phyloP scores from a whole-genome alignment of 169 alveolate genomes.

The Plasmodium billcollinsi region DNA sequence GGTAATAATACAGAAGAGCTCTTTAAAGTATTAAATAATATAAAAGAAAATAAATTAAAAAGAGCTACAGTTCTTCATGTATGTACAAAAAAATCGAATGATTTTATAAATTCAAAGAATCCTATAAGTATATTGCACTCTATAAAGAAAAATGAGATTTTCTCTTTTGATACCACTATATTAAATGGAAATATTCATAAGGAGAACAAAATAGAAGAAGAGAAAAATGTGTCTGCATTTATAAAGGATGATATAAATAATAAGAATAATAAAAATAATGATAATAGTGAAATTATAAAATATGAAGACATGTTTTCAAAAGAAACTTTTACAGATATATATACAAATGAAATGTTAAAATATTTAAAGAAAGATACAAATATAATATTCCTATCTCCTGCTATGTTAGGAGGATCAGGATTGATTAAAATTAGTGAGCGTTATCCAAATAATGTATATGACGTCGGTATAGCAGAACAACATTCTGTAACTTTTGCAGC shows the following conservation, averaged over 20 bases:
- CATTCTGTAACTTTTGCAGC: conserved; percentile 92
- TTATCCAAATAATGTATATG: conserved; percentile 87
- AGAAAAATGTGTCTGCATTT: neutral
- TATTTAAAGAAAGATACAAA: conserved; percentile 79
- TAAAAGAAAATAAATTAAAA: conserved; percentile 34
- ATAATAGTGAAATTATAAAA: neutral
- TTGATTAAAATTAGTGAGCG: conserved; percentile 80
- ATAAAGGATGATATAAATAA: neutral
- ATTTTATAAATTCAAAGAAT: conserved; percentile 83
- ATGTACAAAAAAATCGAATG: conserved; percentile 86
- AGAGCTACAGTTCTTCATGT: conserved; percentile 87
- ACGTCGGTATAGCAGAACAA: conserved; percentile 94
- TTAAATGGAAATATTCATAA: neutral
- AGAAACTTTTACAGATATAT: conserved; percentile 82
- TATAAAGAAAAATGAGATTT: conserved; percentile 65
- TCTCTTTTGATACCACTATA: conserved; percentile 10
- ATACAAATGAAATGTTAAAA: conserved; percentile 81
- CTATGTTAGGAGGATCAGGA: conserved; percentile 92
- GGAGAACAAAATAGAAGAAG: neutral
- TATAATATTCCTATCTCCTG: conserved; percentile 88
- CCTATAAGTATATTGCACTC: conserved; percentile 87
- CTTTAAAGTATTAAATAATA: conserved; percentile 63
- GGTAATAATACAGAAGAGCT: conserved; percentile 86
- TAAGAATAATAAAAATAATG: neutral
- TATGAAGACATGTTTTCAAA: conserved; percentile 31